Evolutionary conservation across 257 asterid species (phyloP).

Genomic region (Solanum chiquidenum): DNA sequence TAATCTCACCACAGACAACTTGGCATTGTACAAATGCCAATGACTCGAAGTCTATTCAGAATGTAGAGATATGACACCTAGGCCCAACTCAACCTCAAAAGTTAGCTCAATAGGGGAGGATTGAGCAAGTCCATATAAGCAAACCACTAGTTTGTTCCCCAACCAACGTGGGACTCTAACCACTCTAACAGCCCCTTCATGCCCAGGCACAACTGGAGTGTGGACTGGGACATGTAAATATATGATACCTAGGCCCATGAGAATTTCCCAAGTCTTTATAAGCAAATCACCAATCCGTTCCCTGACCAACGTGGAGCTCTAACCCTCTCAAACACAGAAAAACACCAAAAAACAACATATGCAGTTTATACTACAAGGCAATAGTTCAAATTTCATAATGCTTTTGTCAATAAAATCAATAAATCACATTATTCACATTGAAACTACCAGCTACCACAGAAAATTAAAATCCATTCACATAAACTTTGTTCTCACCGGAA

Average conservation of each 20-base stretch:
- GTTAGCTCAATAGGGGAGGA: not conserved
- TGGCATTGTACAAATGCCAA: not conserved
- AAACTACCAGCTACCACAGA: not conserved
- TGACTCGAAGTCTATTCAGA: not conserved
- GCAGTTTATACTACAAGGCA: not conserved
- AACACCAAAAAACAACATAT: not conserved
- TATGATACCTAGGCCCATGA: not conserved
- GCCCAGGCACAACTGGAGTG: not conserved
- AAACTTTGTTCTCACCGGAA: conserved; percentile 42
- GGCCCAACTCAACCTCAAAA: not conserved
- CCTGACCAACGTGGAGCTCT: not conserved
- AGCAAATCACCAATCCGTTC: not conserved
- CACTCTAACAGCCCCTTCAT: not conserved
- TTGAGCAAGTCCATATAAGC: not conserved
- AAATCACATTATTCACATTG: not conserved
- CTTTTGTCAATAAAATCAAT: not conserved
- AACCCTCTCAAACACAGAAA: not conserved
- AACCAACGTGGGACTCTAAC: not conserved
- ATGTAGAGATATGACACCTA: not conserved
- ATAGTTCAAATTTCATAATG: not conserved
- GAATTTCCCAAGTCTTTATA: not conserved
- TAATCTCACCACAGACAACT: not conserved
- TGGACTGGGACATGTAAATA: not conserved
- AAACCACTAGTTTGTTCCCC: not conserved
- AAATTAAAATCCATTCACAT: not conserved